Conservation (phyloP, 441 rosid genomes). For the Syzygium malaccense region DNA sequence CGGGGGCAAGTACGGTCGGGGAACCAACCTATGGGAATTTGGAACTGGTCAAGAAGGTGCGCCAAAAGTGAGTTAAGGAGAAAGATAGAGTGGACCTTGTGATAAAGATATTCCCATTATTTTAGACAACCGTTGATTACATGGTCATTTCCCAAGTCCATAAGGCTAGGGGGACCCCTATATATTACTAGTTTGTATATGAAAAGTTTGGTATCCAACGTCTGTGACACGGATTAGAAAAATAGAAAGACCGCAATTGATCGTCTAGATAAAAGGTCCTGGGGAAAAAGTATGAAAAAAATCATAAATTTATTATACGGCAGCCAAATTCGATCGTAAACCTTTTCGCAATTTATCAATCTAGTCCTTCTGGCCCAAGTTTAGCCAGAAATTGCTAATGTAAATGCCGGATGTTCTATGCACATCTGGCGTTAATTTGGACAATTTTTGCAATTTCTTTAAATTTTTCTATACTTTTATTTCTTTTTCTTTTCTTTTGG, state of each 20-base stretch:
- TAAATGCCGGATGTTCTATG: rapidly evolving
- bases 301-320: rapidly evolving
- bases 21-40: background rate
- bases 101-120: no score
- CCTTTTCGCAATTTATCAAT: background rate
- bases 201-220: background rate
- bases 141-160: background rate
- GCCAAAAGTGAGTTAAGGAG: background rate
- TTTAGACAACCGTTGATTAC: no score
- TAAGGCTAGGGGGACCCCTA: background rate
- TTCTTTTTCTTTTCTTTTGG: background rate
- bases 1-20: background rate
- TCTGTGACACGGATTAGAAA: background rate
- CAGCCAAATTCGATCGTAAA: background rate
- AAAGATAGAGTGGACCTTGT: background rate
- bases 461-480: background rate
- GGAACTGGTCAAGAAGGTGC: background rate
- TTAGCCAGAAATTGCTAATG: rapidly evolving
- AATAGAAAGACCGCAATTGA: background rate
- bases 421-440: no score
- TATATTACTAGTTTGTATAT: background rate
- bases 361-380: background rate
- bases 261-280: background rate
- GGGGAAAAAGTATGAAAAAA: background rate
- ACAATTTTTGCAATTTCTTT: background rate